Evolutionary conservation across 306 rosid genomes (phyloP), one percentile per base, ranked within the genome.

Genomic region (Fragaria iinumae): DNA sequence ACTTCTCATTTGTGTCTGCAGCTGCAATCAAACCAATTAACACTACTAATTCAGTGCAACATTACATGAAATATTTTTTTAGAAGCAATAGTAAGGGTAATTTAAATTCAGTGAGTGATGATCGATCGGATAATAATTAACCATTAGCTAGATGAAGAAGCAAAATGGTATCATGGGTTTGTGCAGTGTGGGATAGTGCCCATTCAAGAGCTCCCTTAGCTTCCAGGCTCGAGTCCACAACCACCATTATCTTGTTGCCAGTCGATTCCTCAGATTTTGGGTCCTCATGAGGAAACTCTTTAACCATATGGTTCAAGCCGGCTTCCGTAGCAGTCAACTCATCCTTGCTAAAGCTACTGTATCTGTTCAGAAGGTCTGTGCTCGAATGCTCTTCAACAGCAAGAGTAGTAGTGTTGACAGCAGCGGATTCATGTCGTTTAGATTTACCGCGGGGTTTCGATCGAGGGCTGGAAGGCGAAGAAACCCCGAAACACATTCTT

Each of bases 161-260:
- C 29, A 92, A 41, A 74, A 95, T 48, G 38, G 84, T 87, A 60
- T 89, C 98, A 21, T 79, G 91, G 52, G 8, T 69, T 65, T 88
- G 97, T 63, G 87, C 86, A 62, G 97, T 81, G 79, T 95, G 95
- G 4, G 97, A 89, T 20, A 95, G 89, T 12, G 93, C 96, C 97
- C 97, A 95, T 43, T 95, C 91, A 69, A 92, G 91, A 79, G 97
- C 96, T 45, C 97, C 97, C 25, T 80, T 81, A 4, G 96, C 91
- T 83, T 92, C 96, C 80, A 81, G 81, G 79, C 87, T 89, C 4
- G 97, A 87, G 86, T 90, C 95, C 73, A 92, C 93, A 62, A 90
- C 91, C 29, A 95, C 86, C 98, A 95, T 90, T 34, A 95, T 83
- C 84, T 83, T 90, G 64, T 91, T 91, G 0, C 95, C 90, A 43